Base-by-base conservation (phyloP, 2,329 filamentous ascomycete genomes). In the Sarocladiaceae sp. region DNA sequence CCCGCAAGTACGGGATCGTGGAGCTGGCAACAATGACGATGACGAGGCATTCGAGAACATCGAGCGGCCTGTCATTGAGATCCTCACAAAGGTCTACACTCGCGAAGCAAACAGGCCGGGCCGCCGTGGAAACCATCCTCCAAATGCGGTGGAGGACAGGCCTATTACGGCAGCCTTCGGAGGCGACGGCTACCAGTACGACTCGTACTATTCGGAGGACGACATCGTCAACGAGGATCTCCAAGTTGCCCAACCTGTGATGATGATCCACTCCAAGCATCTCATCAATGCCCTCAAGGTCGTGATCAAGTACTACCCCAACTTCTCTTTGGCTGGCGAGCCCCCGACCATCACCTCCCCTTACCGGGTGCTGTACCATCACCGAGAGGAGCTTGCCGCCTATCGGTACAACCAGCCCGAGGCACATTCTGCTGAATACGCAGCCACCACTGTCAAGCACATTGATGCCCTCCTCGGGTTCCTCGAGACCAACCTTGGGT, bases 231-330 rank as follows among this genome's bases (percentile, higher is more conserved):
- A 52, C 3, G 49, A 53, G 10, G 54, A 53, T 13, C 43, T 50
- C 12, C 51, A 58, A 19, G 47, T 51, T 20, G 58, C 58, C 11
- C 35, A 56, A 20, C 48, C 55, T 24, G 57, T 56, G 44, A 72
- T 74, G 67, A 41, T 63, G 3, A 67, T 74, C 34, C 59, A 69
- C 49, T 74, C 70, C 2, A 47, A 55, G 23, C 57, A 71, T 45
- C 62, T 78, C 23, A 63, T 69, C 50, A 66, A 71, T 37, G 71
- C 71, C 1, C 59, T 77, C 4, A 61, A 58, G 21, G 69, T 72
- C 11, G 64, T 74, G 4, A 63, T 76, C 6, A 60, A 57, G 19
- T 75, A 73, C 50, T 74, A 74, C 49, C 70, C 70, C 3, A 59
- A 61, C 31, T 59, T 64, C 46, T 59, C 57, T 33, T 61, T 70